Evolutionary conservation across 2,329 filamentous ascomycete genomes (phyloP).

Genomic region (Coleophoma eucalyptorum): DNA sequence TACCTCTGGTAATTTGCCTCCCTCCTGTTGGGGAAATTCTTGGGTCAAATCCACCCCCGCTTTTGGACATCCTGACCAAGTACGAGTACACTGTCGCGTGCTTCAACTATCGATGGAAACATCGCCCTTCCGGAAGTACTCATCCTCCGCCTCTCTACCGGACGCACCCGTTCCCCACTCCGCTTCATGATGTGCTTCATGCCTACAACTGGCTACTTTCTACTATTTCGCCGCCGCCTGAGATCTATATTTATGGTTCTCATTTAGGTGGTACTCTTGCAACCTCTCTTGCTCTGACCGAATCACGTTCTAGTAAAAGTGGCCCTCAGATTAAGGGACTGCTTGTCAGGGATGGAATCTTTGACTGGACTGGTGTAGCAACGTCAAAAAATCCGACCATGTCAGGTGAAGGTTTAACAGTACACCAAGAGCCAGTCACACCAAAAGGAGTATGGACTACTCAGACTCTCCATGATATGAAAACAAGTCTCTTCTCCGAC

Average conservation of each 20-base stretch:
- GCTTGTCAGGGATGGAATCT: constrained; percentile 55
- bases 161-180: constrained; percentile 44
- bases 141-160: constrained; percentile 9
- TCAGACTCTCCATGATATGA: constrained; percentile 21
- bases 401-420: neutral
- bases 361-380: constrained; percentile 60
- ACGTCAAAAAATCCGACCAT: constrained; percentile 35
- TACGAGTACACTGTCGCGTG: constrained; percentile 45
- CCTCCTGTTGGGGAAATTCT: constrained; percentile 38
- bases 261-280: constrained; percentile 56
- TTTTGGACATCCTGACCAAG: constrained; percentile 29
- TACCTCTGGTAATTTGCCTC: constrained; percentile 51
- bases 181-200: constrained; percentile 51
- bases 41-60: too few relatives aligned
- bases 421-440: neutral
- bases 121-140: constrained; percentile 7
- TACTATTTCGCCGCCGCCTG: constrained; percentile 26
- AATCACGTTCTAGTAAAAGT: constrained; percentile 40
- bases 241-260: constrained; percentile 50
- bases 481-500: constrained; percentile 42
- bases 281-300: constrained; percentile 52
- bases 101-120: constrained; percentile 57
- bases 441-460: constrained; percentile 10
- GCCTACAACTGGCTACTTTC: constrained; percentile 37
- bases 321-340: constrained; percentile 41